phyloP scores from a whole-genome alignment of 1,139 yeast species.

The Tardiomyces depauwii region DNA sequence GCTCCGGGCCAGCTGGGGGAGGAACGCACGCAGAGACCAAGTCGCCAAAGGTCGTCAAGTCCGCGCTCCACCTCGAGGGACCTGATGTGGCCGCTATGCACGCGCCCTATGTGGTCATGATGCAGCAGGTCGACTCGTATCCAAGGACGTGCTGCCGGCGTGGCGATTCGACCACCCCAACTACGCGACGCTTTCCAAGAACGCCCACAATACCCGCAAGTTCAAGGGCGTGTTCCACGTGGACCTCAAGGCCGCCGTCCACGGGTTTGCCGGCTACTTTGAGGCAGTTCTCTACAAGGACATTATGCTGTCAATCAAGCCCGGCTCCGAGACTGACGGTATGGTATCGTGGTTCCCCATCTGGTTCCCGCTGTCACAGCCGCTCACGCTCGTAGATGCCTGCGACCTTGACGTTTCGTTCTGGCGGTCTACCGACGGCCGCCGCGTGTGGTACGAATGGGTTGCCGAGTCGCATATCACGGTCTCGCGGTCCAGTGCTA shows the following conservation, averaged over 20 bases:
- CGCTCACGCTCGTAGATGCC: constrained; percentile 39
- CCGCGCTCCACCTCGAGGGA: neutral
- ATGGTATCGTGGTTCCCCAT: constrained; percentile 63
- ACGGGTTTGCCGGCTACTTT: constrained; percentile 71
- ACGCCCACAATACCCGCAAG: constrained; percentile 22
- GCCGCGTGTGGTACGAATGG: constrained; percentile 70
- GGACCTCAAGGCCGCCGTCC: constrained; percentile 40
- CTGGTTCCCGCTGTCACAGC: constrained; percentile 53
- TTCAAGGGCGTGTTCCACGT: constrained; percentile 28
- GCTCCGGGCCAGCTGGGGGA: constrained; percentile 1
- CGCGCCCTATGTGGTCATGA: constrained; percentile 50
- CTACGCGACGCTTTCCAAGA: constrained; percentile 6
- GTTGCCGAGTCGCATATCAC: constrained; percentile 35
- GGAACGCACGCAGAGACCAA: neutral
- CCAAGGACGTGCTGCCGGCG: constrained; percentile 15
- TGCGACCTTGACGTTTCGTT: constrained; percentile 41
- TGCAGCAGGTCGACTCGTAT: constrained; percentile 37
- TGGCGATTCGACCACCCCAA: constrained; percentile 22
- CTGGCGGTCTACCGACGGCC: constrained; percentile 31
- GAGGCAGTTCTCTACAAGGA: constrained; percentile 53
- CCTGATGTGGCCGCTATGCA: constrained; percentile 19
- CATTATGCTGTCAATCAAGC: constrained; percentile 44
- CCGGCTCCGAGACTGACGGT: constrained; percentile 42
- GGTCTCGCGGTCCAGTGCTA: constrained; percentile 28
- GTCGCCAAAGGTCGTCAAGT: neutral